Conservation (phyloP, 345 rosid genomes). For the Moricandia moricandioides region DNA sequence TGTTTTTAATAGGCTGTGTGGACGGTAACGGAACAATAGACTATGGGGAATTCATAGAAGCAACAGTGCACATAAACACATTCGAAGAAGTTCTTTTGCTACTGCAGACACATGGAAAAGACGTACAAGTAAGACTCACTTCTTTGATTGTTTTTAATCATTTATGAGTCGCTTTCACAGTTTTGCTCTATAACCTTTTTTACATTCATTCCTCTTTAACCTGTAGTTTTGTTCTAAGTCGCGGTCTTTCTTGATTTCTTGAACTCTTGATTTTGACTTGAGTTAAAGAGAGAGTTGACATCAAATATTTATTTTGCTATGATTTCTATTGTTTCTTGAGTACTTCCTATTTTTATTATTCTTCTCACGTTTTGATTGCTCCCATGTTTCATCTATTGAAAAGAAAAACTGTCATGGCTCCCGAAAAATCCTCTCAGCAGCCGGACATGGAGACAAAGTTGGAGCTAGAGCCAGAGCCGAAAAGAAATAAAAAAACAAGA, state of each 20-base stretch:
- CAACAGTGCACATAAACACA: conserved; percentile 70
- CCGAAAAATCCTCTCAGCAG: neutral
- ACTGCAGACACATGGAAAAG: too few species aligned
- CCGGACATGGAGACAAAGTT: neutral
- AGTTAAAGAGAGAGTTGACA: neutral
- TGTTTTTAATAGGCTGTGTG: too few species aligned
- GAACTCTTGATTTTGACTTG: neutral
- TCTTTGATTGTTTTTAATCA: too few species aligned
- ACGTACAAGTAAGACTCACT: too few species aligned
- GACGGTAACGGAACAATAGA: too few species aligned
- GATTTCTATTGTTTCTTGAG: too few species aligned
- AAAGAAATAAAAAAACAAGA: too few species aligned
- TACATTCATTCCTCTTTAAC: neutral
- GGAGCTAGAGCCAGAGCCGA: neutral
- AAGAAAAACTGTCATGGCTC: neutral
- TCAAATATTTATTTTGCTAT: neutral
- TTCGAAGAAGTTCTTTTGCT: conserved; percentile 44
- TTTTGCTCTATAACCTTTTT: neutral
- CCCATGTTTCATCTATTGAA: neutral
- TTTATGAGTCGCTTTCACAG: neutral
- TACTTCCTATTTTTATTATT: too few species aligned
- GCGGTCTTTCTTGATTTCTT: neutral
- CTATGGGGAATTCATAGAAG: neutral
- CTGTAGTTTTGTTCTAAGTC: neutral
- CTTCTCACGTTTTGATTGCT: neutral